phyloP scores from a whole-genome alignment of 345 rosid species.

The Euphorbia lathyris region DNA sequence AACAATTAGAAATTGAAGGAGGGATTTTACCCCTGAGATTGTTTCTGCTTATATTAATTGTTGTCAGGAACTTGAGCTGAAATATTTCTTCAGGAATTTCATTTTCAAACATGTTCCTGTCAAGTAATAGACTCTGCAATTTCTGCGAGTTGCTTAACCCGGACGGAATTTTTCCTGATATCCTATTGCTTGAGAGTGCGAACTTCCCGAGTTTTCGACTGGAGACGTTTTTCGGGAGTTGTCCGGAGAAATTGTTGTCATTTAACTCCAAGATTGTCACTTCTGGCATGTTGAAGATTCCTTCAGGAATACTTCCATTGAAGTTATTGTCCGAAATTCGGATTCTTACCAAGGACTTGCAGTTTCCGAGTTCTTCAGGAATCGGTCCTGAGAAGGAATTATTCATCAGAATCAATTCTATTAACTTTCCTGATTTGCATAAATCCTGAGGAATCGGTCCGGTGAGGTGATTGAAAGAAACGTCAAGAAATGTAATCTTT shows the following conservation, averaged over 20 bases:
- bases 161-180: conserved; percentile 64
- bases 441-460: conserved; percentile 68
- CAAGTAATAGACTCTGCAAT: conserved; percentile 44
- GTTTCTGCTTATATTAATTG: conserved; percentile 51
- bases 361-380: conserved; percentile 59
- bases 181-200: conserved; percentile 48
- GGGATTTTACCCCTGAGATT: conserved; percentile 60
- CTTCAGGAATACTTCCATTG: conserved; percentile 65
- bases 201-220: conserved; percentile 37
- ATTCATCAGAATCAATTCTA: conserved; percentile 48
- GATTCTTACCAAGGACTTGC: conserved; percentile 53
- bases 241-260: conserved; percentile 55
- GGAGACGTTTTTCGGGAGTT: conserved; percentile 34
- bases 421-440: conserved; percentile 57
- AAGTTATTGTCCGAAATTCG: conserved; percentile 48
- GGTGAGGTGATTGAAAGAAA: conserved; percentile 56
- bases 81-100: conserved; percentile 55
- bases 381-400: conserved; percentile 70
- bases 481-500: conserved; percentile 49
- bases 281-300: conserved; percentile 55
- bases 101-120: conserved; percentile 49
- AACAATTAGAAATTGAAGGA: conserved; percentile 38
- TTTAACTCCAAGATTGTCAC: conserved; percentile 43
- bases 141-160: conserved; percentile 48
- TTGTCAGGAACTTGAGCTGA: conserved; percentile 38